Base-by-base conservation (phyloP, 2,329 filamentous ascomycete species). In the Stemphylium beticola region DNA sequence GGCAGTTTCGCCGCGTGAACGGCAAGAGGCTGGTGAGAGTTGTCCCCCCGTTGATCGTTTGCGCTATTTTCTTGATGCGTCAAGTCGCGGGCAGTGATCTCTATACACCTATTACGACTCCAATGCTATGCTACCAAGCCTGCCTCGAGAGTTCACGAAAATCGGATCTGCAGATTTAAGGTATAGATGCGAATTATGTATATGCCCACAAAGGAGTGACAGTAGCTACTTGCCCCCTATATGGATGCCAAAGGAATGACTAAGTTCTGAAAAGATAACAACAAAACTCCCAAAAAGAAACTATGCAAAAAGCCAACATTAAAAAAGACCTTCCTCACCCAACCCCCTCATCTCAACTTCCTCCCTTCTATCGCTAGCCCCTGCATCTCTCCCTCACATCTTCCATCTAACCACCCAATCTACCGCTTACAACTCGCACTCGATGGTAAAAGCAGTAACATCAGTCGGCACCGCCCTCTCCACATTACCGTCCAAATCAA, bases 401-500 rank as follows among this genome's bases (percentile, higher is more conserved):
- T 8, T 8, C 7, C 7, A 5, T 26, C 4, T 26, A 5, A 8
- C 24, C 8, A 26, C 4, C 8, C 24, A 6, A 6, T 17, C 31
- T n/a, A 14, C n/a, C 31, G 17, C 17, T 38, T 54, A 60, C 20
- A 43, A 29, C 24, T 50, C 20, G 37, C 61, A 62, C 22, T 41
- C 17, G 9, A 64, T 41, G 10, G 39, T 54, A 31, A 60, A 58
- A 8, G 33, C 42, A 6, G 43, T 51, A 18, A 62, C 51, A 56
- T 62, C 57, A 11, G 22, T 49, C 41, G 49, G 45, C 10, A 49
- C 11, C 1, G 51, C 53, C 41, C 32, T 18, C 2, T 48, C 22
- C 12, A 31, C 10, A 12, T 49, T 33, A 2, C 53, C 57, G 41
- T 64, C 58, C 14, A 64, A 39, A 29, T 62, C 53, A n/a, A 56